Base-by-base conservation (phyloP, 192 early-diverging fungal species). In the Paraglomus occultum region DNA sequence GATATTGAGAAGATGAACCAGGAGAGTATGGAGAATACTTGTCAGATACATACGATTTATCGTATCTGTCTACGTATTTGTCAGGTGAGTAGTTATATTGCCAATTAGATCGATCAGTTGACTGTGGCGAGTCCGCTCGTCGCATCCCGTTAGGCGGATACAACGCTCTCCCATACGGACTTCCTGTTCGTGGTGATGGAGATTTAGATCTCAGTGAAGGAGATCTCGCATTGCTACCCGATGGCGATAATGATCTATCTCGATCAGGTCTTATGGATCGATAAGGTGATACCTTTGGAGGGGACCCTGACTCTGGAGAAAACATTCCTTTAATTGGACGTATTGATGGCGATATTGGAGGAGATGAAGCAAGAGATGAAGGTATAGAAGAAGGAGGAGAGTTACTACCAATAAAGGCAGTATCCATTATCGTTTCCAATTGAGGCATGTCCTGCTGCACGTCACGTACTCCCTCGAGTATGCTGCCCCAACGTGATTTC, bases 401-500 rank as follows among this genome's bases (percentile, higher is more conserved):
- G 18, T 48, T 58, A 58, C 22, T 58, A 11, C 54, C 10, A n/a
- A 59, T 47, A 44, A 48, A 38, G 15, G 67, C 44, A 15, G 72
- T 64, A 50, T 80, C 79, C 15, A 77, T 42, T 17, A 74, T 11
- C 22, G 55, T 57, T 47, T 80, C 79, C 38, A 80, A 69, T 45
- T 38, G 49, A 20, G 76, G 71, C 60, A 80, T 62, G 18, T 76
- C 79, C 18, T 47, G 70, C 38, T 80, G 71, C 15, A 80, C 75
- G 7, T 72, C 71, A 8, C 74, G 67, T 22, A 80, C 61, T 39
- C 73, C 75, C 43, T 75, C 75, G 51, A 77, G 70, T 18, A 86
- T 80, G 14, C 71, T 73, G 42, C 81, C 75, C 85, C 85, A 86
- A 39, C 77, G 75, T 3, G 77, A n/a, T 52, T 82, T 71, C 76